Evolutionary conservation across 2,329 filamentous ascomycete genomes (phyloP).

Genomic region (Aaosphaeria pasadenensis): DNA sequence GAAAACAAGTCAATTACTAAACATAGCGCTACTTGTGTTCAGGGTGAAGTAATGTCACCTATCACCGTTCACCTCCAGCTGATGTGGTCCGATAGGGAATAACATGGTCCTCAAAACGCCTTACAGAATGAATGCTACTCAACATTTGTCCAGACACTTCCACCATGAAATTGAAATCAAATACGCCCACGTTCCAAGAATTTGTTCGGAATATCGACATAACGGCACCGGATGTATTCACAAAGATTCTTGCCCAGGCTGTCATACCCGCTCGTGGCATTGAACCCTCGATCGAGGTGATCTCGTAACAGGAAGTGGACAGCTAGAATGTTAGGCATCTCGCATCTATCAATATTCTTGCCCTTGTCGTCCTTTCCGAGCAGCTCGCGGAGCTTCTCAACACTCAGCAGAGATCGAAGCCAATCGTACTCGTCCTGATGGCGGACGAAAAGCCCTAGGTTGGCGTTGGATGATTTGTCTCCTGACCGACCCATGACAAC

Average conservation of each 20-base stretch:
- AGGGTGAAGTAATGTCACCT: too few species aligned
- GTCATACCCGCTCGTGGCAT: constrained; percentile 14
- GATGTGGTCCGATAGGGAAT: background rate
- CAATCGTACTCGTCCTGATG: constrained; percentile 43
- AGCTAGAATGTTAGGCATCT: constrained; percentile 18
- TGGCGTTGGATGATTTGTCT: constrained; percentile 42
- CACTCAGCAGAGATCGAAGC: constrained; percentile 42
- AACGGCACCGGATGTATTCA: constrained; percentile 15
- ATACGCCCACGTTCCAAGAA: constrained; percentile 16
- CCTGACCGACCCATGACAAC: constrained; percentile 40
- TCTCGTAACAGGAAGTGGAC: constrained; percentile 21
- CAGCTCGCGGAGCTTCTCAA: constrained; percentile 35
- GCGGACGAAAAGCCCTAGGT: constrained; percentile 42
- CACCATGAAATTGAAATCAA: background rate
- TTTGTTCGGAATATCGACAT: constrained; percentile 17
- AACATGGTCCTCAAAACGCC: too few species aligned
- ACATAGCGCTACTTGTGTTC: too few species aligned
- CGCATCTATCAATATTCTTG: constrained; percentile 25
- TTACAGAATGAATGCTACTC: too few species aligned
- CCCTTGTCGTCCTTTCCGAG: constrained; percentile 46
- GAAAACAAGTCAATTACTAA: too few species aligned
- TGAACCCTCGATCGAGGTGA: constrained; percentile 19
- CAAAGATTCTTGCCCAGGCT: constrained; percentile 18
- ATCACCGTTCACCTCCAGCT: too few species aligned
- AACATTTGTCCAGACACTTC: background rate